These are phyloP conservation scores for Orobanche coerulescens DNA, from an alignment of 257 asterid genomes.

Conservation along the genomic window DNA sequence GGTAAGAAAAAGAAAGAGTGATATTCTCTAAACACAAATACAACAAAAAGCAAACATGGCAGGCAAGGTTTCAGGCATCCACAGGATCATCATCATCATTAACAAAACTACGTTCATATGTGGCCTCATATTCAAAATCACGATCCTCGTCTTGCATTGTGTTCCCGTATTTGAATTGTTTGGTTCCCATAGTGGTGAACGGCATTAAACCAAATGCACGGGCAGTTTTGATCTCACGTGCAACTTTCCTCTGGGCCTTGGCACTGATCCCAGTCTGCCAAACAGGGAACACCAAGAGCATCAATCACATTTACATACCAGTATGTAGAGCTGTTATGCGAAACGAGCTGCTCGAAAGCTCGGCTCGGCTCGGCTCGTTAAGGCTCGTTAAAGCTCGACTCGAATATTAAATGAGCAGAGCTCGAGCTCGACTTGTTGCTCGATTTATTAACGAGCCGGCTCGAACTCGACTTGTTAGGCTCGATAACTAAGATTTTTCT, in stretches of 20 bases:
- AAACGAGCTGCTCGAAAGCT: too few species aligned
- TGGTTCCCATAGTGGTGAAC: constrained; percentile 93
- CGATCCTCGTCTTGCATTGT: constrained; percentile 60
- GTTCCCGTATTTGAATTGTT: constrained; percentile 44
- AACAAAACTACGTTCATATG: constrained; percentile 37
- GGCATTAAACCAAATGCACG: constrained; percentile 95
- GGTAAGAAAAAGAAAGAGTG: not conserved
- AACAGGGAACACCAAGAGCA: constrained; percentile 8
- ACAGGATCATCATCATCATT: constrained; percentile 23
- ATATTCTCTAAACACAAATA: not conserved
- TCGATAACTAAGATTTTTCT: too few species aligned
- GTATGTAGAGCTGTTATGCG: too few species aligned
- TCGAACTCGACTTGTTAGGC: too few species aligned
- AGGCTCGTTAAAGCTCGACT: too few species aligned
- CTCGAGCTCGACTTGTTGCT: too few species aligned
- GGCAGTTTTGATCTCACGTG: constrained; percentile 91
- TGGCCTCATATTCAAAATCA: constrained; percentile 30
- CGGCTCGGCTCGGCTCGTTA: too few species aligned
- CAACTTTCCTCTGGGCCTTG: constrained; percentile 53
- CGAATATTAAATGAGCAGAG: too few species aligned
- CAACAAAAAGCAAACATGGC: not conserved
- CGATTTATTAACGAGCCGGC: too few species aligned
- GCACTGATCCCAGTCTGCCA: constrained; percentile 50
- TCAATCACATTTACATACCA: not conserved
- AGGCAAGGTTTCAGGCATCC: constrained; percentile 18